Conservation (phyloP, 345 rosid genomes). For the Citrus sp. region DNA sequence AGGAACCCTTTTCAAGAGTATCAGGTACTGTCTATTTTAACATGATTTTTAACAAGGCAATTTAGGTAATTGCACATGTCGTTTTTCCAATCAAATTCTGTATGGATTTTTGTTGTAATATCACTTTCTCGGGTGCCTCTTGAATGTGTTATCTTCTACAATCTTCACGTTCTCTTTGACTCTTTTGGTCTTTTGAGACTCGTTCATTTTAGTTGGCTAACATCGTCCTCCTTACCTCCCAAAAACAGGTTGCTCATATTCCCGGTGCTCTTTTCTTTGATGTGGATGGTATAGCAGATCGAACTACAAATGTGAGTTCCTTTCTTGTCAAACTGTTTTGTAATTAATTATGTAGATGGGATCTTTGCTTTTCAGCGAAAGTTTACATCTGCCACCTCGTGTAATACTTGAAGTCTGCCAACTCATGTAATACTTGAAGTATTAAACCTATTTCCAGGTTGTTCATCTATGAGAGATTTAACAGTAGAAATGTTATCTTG, state of each 20-base stretch:
- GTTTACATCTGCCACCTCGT: not conserved
- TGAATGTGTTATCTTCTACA: not conserved
- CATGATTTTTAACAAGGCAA: not conserved
- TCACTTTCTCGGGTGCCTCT: not conserved
- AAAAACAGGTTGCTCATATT: constrained; percentile 87
- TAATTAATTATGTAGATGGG: not conserved
- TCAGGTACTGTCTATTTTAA: constrained; percentile 53
- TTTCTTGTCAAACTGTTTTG: not conserved
- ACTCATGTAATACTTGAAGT: not conserved
- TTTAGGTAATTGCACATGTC: not conserved
- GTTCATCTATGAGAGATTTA: not conserved
- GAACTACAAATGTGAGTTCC: constrained; percentile 58
- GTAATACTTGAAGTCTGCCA: not conserved
- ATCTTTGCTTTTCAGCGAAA: not conserved
- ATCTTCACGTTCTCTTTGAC: not conserved
- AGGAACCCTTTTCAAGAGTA: constrained; percentile 97
- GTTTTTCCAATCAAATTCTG: not conserved
- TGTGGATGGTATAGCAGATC: constrained; percentile 91
- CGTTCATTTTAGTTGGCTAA: constrained; percentile 9
- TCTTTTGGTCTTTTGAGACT: not conserved
- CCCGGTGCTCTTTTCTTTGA: constrained; percentile 97
- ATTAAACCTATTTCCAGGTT: not conserved
- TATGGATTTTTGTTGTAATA: not conserved
- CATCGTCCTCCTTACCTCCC: not conserved
- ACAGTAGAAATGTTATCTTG: not conserved